Base-by-base conservation (phyloP, 2,329 filamentous ascomycete genomes). In the Neoascochyta sp. region DNA sequence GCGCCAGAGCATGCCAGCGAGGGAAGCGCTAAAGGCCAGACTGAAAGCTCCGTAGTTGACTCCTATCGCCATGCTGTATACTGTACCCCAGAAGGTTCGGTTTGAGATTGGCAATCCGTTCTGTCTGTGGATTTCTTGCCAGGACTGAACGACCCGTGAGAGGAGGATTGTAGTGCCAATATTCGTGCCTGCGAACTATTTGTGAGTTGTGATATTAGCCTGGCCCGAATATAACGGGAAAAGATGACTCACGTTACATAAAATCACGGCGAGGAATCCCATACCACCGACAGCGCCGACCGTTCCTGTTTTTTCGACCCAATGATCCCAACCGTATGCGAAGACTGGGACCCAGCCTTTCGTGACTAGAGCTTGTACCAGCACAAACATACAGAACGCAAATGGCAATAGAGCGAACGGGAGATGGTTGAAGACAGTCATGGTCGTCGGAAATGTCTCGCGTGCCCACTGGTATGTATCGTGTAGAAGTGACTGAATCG, bases 11-110 rank as follows among this genome's bases (percentile, higher is more conserved):
- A 87, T 67, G 1, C 82, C 83, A 1, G 83, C 83, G 2, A 86
- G 60, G 0, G 81, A 84, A 0, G 81, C 82, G 41, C 79, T 83
- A 45, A 87, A 84, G 0, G 80, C 79, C 0, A 77, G 76, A 51
- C 80, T 84, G 52, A 86, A 86, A 0, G 82, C 83, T 4, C 82
- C 82, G 35, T 80, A 86, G 55, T 87, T 86, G 38, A 86, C 79
- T 2, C 81, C 81, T 0, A 87, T 63, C 0, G 82, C 82, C 80
- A 86, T 83, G 55, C 74, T 76, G 57, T 86, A 86, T 0, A 86
- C 75, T 0, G 81, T 83, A 0, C 74, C 82, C 81, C 81, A 86
- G 52, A 85, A 85, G 0, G 74, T 82, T 3, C 81, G 72, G 23
- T 85, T 65, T 9, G 66, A 73, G 27, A 86, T 81, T 1, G 69